Conservation (phyloP, 208 protist species). For the Acanthamoeba sp. region DNA sequence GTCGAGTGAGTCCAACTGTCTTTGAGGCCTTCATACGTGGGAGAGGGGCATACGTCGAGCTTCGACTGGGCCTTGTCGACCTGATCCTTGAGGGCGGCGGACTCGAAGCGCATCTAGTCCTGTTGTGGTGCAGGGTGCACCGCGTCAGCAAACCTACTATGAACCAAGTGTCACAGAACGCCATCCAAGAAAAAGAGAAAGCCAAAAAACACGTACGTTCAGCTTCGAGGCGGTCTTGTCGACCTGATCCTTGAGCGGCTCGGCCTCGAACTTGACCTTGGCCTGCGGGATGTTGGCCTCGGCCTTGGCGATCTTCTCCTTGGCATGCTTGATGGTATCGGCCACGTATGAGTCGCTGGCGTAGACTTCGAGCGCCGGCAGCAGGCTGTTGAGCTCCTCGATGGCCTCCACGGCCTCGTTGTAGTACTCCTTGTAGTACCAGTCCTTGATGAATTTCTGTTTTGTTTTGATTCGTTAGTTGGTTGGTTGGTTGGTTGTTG, state of each 20-base stretch:
- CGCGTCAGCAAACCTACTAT: too few species aligned
- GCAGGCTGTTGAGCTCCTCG: conserved; percentile 18
- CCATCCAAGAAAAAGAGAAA: too few species aligned
- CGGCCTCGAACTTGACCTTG: conserved; percentile 33
- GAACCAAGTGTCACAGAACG: too few species aligned
- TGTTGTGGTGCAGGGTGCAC: too few species aligned
- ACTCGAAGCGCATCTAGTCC: conserved; percentile 25
- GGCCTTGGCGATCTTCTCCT: neutral
- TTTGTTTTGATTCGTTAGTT: neutral
- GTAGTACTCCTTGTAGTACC: conserved; percentile 54
- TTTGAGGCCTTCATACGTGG: neutral
- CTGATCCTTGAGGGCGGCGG: conserved; percentile 33
- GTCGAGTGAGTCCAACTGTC: neutral
- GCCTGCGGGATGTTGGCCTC: conserved; percentile 47
- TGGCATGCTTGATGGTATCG: neutral
- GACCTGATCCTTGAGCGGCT: conserved; percentile 15
- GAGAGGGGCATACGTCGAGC: neutral
- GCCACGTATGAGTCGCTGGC: neutral
- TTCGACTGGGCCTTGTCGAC: conserved; percentile 1
- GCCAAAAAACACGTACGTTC: too few species aligned
- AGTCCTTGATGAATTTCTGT: conserved; percentile 71
- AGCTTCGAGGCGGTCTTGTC: neutral
- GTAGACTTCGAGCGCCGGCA: conserved; percentile 60
- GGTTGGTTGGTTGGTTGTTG: too few species aligned
- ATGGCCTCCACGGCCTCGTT: conserved; percentile 56